Base-by-base conservation (phyloP, 1,284 basidiomycete genomes). In the Sanghuangporus sanghuang region DNA sequence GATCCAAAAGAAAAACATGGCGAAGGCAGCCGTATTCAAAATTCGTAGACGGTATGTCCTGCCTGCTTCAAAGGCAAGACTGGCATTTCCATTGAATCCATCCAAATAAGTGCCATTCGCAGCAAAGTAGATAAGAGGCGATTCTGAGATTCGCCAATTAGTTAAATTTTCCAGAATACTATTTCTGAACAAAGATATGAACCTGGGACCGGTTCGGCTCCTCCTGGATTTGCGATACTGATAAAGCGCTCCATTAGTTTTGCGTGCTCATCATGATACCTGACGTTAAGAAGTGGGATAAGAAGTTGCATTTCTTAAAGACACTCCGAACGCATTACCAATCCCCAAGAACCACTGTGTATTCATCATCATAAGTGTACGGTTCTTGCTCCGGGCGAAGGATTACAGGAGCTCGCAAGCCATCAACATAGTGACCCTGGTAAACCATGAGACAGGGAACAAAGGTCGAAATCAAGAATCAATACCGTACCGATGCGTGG, bases 321-420 rank as follows among this genome's bases (percentile, higher is more conserved):
- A 71, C 91, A 32, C 3, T 32, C 27, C 27, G 27, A 32, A 32
- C 27, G 27, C 27, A 32, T 32, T 32, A 95, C 93, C 93, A 95
- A 73, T 95, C 93, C 9, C 85, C 83, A 1, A 97, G 78, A 57
- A 95, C 75, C 67, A 98, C 79, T 11, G 92, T 96, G 77, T 86
- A 96, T 70, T 98, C 96, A 50, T 91, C 93, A 75, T 98, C 96
- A 76, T 98, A 98, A 0, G 78, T 70, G 73, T 88, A 83, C 0
- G 76, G 78, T 71, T 91, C 87, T 68, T 74, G 79, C 36, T 75
- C 72, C 8, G 80, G 87, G 69, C 92, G 89, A 59, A 98, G 84
- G 58, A 95, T 73, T 27, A 95, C 73, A 0, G 95, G 90, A 0
- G 89, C 80, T 7, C 93, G 87, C 6, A 96, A 80, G 14, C 93